Evolutionary conservation across 768 basidiomycete genomes (phyloP).

Genomic region (Auriscalpium vulgare): DNA sequence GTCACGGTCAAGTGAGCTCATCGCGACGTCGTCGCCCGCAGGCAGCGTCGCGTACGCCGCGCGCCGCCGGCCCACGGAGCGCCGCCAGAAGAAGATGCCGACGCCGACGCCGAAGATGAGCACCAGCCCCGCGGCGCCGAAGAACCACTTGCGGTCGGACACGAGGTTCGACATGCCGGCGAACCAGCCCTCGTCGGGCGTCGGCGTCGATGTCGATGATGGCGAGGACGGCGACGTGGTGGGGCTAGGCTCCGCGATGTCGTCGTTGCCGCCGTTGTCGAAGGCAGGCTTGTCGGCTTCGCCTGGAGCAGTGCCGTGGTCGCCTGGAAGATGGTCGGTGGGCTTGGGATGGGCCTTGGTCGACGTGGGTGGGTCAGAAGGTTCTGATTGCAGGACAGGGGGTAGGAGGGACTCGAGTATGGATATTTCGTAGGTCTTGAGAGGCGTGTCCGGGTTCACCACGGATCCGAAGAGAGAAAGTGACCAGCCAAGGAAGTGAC

Average conservation of each 20-base stretch:
- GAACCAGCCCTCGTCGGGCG: slow-evolving; percentile 82
- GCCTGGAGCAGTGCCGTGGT: slow-evolving; percentile 73
- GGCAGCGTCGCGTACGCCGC: slow-evolving; percentile 53
- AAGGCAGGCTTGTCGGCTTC: slow-evolving; percentile 77
- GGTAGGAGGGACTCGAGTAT: slow-evolving; percentile 41
- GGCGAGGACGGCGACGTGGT: slow-evolving; percentile 13
- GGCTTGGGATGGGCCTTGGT: slow-evolving; percentile 75
- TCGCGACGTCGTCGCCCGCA: slow-evolving; percentile 63
- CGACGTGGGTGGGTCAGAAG: slow-evolving; percentile 28
- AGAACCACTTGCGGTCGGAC: slow-evolving; percentile 82
- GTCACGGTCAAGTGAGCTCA: slow-evolving; percentile 56
- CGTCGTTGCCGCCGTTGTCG: slow-evolving; percentile 21
- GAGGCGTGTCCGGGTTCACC: slow-evolving; percentile 55
- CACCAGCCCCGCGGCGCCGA: slow-evolving; percentile 75
- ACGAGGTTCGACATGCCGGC: slow-evolving; percentile 67
- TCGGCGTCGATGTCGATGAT: slow-evolving; percentile 36
- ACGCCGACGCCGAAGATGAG: slow-evolving; percentile 62
- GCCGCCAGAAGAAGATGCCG: slow-evolving; percentile 75
- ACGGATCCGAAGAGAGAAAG: slow-evolving; percentile 89
- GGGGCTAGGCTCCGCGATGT: slow-evolving; percentile 18
- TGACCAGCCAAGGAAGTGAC: slow-evolving; percentile 81
- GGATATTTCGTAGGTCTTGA: slow-evolving; percentile 55
- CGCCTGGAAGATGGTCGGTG: slow-evolving; percentile 78
- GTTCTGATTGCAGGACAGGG: slow-evolving; percentile 25
- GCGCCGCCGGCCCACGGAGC: slow-evolving; percentile 37